Evolutionary conservation across 2,329 filamentous ascomycete genomes (phyloP), one percentile per base, ranked within the genome.

Genomic region (Penicillium sp.): DNA sequence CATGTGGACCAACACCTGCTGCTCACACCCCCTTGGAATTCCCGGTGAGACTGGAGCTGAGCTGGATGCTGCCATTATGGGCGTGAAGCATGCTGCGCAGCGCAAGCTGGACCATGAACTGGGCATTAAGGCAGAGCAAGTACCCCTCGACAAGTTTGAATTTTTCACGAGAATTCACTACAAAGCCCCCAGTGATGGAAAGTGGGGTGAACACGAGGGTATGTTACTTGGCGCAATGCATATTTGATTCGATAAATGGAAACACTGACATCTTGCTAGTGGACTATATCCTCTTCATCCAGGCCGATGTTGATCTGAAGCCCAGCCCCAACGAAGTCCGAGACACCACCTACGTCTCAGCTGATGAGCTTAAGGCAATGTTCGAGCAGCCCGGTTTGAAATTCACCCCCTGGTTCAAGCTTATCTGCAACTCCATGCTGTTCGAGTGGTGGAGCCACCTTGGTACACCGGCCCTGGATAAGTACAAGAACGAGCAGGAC

Each of bases 1-100:
- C 74, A 93, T 97, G 89, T 99, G 94, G 94, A 99, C 94, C 63
- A 99, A 99, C 80, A 99, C 94, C 33, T 99, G 94, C 84, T 99
- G 94, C 82, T 99, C 94, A 40, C 94, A 99, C 77, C 94, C 94
- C 6, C 84, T 99, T 60, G 90, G 91, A 55, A 89, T 97, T 65
- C 90, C 94, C 9, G 89, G 89, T 64, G 94, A 99, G 85, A 96
- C 91, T 27, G 94, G 94, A 62, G 84, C 87, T 33, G 89, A 89
- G 65, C 82, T 99, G 43, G 83, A 88, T 50, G 89, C 91, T 64
- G 89, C 93, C 6, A 81, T 97, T 57, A 81, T 86, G 67, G 94
- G 94, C 29, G 94, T 93, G 66, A 96, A 96, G 82, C 87, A 89
- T 59, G 94, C 94, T 42, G 94, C 94, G 19, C 89, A 93, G 79